Evolutionary conservation across 2,329 filamentous ascomycete species (phyloP), one percentile per base, ranked within the genome.

Genomic region (Xylariaceae sp.): DNA sequence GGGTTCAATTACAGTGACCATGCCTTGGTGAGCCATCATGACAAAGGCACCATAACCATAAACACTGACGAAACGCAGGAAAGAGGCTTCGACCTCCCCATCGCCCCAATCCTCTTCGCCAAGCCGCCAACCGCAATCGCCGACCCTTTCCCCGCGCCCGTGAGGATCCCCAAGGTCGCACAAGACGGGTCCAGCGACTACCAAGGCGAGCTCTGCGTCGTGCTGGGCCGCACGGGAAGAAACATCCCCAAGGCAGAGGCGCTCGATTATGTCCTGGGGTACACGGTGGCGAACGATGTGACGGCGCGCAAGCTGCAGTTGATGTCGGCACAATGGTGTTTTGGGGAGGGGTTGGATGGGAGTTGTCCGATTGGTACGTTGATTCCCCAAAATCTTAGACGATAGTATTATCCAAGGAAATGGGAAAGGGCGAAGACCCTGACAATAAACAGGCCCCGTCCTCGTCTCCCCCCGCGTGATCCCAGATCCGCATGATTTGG

Each of bases 231-330:
- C 64, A 69, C 74, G 10, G 74, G 76, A 72, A 70, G 77, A 75
- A 82, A 86, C 63, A 81, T 85, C 8, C 73, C 76, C 51, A 82
- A 84, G 64, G 76, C 74, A 0, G 78, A 86, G 34, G 83, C 83
- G 4, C 68, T 83, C 54, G 77, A 80, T 63, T 85, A 87, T 66
- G 77, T 88, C 3, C 78, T 88, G 1, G 85, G 85, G 34, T 88
- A 88, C 69, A 85, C 83, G 0, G 78, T 79, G 18, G 78, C 79
- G 66, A 88, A 88, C 72, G 85, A 88, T 67, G 79, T 88, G 5
- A 86, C 83, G 1, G 82, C 80, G 61, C 79, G 84, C 3, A 79
- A 80, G 54, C 76, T 76, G 56, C 84, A 87, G 73, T 76, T 80
- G 65, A 74, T 76, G 18, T 77, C 81, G 68, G 75, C 74, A 53